Conservation (phyloP, 2,329 filamentous ascomycete species). For the Fusarium sp. region DNA sequence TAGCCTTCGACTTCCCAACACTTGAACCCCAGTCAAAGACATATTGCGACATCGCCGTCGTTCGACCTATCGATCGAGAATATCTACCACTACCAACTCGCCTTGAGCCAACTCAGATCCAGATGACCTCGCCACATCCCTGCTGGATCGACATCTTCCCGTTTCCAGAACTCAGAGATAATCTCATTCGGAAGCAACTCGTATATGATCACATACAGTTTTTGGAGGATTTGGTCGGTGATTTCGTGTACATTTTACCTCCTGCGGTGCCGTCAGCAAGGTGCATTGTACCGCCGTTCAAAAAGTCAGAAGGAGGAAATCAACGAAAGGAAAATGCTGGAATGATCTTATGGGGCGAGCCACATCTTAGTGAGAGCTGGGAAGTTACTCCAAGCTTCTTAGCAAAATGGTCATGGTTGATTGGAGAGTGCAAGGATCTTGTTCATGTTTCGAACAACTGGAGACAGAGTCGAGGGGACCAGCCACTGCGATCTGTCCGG, state of each 20-base stretch:
- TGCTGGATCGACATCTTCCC: conserved; percentile 25
- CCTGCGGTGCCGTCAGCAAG: not conserved
- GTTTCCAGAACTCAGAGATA: conserved; percentile 23
- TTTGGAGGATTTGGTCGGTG: conserved; percentile 11
- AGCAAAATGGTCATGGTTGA: conserved; percentile 11
- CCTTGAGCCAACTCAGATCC: conserved; percentile 26
- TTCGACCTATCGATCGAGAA: not conserved
- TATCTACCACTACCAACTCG: not conserved
- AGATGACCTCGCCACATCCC: conserved; percentile 27
- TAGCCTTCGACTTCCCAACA: not conserved
- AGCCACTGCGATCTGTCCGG: not conserved
- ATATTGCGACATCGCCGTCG: not conserved
- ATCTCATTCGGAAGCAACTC: conserved; percentile 13
- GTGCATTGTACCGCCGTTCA: not conserved
- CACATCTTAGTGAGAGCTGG: conserved; percentile 12
- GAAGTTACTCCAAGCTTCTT: conserved; percentile 4
- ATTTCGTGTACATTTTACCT: not conserved
- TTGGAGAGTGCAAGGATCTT: conserved; percentile 6
- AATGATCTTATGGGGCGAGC: conserved; percentile 26
- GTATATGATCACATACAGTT: conserved; percentile 17
- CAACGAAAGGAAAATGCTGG: not conserved
- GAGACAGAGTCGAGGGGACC: conserved; percentile 10
- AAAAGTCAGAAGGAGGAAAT: not conserved
- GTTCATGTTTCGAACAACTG: conserved; percentile 1
- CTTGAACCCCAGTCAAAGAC: not conserved